These are phyloP conservation scores for Colletotrichum sp. DNA, from an alignment of 2,329 filamentous ascomycete species.

Conservation along the genomic window DNA sequence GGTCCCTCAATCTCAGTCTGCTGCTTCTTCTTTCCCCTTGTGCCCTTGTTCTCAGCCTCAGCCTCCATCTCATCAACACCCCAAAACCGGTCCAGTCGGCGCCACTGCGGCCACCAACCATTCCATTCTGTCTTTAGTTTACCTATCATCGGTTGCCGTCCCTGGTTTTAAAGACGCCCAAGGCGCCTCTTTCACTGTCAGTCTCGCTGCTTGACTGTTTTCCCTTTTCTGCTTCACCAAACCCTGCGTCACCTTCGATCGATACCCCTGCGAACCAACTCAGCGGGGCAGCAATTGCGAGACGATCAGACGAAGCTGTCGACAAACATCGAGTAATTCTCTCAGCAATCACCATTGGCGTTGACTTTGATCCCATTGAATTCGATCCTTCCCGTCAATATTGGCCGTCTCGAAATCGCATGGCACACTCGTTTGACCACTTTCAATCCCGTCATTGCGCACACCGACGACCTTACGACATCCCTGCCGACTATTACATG, in stretches of 20 bases:
- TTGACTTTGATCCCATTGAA: not conserved
- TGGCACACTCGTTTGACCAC: not conserved
- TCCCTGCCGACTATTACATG: not conserved
- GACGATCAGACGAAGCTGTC: not conserved
- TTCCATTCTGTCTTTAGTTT: not conserved
- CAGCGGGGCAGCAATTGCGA: not conserved
- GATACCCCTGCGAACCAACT: not conserved
- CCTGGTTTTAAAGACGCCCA: not conserved
- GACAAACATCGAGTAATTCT: not conserved
- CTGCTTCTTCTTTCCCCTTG: not conserved
- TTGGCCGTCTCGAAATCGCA: not conserved
- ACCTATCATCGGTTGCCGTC: not conserved
- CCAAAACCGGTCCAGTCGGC: not conserved
- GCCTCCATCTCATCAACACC: not conserved
- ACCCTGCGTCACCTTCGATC: not conserved
- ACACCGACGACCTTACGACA: not conserved
- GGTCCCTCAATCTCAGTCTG: not conserved
- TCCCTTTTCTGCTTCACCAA: not conserved
- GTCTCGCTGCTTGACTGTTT: not conserved
- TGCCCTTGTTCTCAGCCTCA: not conserved
- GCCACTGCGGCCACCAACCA: conserved; percentile 4
- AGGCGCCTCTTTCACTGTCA: not conserved
- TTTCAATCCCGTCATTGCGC: not conserved
- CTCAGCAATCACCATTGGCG: fast-evolving
- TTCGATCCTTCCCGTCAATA: not conserved